Base-by-base conservation (phyloP, 2,329 filamentous ascomycete genomes). In the Hypoxylon sp. region DNA sequence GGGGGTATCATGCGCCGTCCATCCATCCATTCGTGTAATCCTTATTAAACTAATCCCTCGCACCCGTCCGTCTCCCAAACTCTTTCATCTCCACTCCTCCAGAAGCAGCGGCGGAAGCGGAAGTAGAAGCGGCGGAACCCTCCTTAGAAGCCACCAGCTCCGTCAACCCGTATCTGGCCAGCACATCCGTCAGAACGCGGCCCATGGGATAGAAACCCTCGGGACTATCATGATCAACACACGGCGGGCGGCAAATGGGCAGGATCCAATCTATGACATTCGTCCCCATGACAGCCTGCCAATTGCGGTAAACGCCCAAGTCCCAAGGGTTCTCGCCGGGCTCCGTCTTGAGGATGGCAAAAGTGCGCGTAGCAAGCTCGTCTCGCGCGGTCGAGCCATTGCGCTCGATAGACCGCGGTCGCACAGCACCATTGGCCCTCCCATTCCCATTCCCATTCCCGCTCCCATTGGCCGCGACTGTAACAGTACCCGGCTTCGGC, bases 281-380 rank as follows among this genome's bases (percentile, higher is more conserved):
- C 35, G 80, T 73, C 0, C 93, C 93, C 86, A 99, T 91, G 16
- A 97, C 83, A 9, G 87, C 81, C 58, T 84, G 82, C 73, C 91
- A 87, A 65, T 97, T 97, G 19, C 77, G 72, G 55, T 81, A 77
- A 6, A 73, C 72, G 2, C 89, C 90, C 1, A 94, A 74, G 62
- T 96, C 83, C 86, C 91, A 99, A 0, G 91, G 90, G 61, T 96
- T 96, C 61, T 94, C 87, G 7, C 89, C 87, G 0, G 83, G 79
- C 2, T 83, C 76, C 0, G 88, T 90, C 54, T 83, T 80, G 2
- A 97, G 75, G 29, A 97, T 87, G 8, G 90, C 91, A 67, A 96
- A 97, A 7, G 82, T 88, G 19, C 86, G 81, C 4, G 74, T 77
- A 16, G 84, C 82, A 2, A 75, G 71, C 31, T 67, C 62, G 57